phyloP scores from a whole-genome alignment of 192 early-diverging fungal species.

The Coemansia sp. region DNA sequence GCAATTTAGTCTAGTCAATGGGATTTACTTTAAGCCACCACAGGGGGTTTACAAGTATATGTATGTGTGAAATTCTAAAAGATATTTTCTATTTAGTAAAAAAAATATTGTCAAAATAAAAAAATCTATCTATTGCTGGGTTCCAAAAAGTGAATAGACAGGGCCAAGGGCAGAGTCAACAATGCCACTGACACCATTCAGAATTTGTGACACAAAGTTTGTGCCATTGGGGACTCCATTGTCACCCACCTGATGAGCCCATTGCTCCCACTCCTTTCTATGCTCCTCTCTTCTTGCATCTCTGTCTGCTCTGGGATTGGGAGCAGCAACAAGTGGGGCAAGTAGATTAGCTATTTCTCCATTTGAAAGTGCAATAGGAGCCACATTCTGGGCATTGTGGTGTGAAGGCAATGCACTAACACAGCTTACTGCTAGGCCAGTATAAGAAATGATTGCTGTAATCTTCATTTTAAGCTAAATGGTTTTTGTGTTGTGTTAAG shows the following conservation, averaged over 20 bases:
- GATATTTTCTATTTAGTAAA: no score
- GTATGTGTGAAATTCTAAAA: neutral
- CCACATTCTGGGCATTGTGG: constrained; percentile 15
- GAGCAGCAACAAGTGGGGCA: neutral
- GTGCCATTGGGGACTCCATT: constrained; percentile 47
- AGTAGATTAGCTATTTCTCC: neutral
- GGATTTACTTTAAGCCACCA: neutral
- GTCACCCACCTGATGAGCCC: constrained; percentile 36
- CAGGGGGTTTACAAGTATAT: neutral
- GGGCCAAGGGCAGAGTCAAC: constrained; percentile 53
- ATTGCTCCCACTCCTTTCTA: constrained; percentile 48
- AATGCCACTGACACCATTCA: constrained; percentile 51
- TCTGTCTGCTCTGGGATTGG: constrained; percentile 18
- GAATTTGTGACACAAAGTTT: constrained; percentile 42
- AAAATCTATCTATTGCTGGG: constrained; percentile 5
- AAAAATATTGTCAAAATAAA: neutral
- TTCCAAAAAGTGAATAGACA: constrained; percentile 37
- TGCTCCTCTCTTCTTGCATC: constrained; percentile 45
- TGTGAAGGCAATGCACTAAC: constrained; percentile 29
- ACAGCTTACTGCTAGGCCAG: constrained; percentile 14
- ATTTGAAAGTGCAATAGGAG: constrained; percentile 25
- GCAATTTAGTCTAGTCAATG: neutral
- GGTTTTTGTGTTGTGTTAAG: neutral
- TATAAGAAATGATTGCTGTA: constrained; percentile 12
- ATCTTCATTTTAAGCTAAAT: constrained; percentile 25